Percentiles rank a stretch among this genome's conserved stretches.
Conservation (phyloP, 2,329 filamentous ascomycete species). For the Fusarium equiseti region DNA sequence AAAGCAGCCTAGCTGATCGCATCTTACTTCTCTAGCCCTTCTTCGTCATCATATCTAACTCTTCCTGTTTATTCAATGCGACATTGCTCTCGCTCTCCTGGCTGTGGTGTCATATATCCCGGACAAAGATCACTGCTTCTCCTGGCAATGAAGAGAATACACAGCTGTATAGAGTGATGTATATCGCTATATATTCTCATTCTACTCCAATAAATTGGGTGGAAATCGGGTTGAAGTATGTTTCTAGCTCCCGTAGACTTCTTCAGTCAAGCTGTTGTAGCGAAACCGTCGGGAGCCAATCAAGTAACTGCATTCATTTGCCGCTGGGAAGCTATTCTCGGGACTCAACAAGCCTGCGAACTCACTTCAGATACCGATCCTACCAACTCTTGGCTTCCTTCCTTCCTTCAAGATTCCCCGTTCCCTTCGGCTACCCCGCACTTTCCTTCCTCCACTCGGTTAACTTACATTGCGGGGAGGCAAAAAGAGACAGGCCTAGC, state of each 20-base stretch:
- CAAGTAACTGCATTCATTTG: background rate
- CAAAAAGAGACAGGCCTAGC: conserved; percentile 5
- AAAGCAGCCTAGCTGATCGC: too few species aligned
- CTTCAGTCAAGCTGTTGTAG: background rate
- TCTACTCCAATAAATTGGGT: too few species aligned
- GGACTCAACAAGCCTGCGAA: background rate
- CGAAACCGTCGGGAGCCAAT: background rate
- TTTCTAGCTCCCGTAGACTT: accelerated
- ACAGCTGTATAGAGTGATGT: too few species aligned
- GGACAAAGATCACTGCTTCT: too few species aligned
- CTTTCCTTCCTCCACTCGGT: conserved; percentile 13
- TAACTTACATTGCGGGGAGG: conserved; percentile 25
- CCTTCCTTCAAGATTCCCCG: background rate
- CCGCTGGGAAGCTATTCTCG: background rate
- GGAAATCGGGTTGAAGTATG: too few species aligned
- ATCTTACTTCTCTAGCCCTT: too few species aligned
- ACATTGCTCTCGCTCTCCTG: too few species aligned
- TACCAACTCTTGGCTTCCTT: background rate
- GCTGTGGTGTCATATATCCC: too few species aligned
- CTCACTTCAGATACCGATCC: background rate
- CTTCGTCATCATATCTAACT: too few species aligned
- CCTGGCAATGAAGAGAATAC: too few species aligned
- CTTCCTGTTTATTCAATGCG: too few species aligned
- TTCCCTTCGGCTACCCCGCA: conserved; percentile 23
- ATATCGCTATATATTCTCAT: too few species aligned